A percentile compares a stretch with the other conserved stretches of the same genome.
phyloP scores from a whole-genome alignment of 78 protist species.

The Chrysochromulina parva region DNA sequence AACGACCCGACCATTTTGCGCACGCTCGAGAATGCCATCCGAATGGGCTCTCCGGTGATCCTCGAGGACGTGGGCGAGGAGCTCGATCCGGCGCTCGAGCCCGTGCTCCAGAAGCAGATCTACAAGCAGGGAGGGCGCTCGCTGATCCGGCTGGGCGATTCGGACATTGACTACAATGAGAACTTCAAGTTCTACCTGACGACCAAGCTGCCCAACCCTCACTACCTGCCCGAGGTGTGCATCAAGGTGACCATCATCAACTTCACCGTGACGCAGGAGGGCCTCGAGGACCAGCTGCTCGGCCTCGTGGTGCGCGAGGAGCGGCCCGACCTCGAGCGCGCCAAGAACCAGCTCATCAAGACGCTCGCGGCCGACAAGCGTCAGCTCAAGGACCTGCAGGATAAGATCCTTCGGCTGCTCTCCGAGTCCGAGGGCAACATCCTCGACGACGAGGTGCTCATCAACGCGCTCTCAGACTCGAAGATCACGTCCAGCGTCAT shows the following conservation, averaged over 20 bases:
- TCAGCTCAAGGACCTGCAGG: slow-evolving; percentile 60
- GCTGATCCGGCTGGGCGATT: slow-evolving; percentile 62
- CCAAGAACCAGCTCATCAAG: slow-evolving; percentile 38
- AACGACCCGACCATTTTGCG: slow-evolving; percentile 58
- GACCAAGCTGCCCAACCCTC: slow-evolving; percentile 70
- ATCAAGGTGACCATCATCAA: slow-evolving; percentile 68
- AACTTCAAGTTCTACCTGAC: slow-evolving; percentile 65
- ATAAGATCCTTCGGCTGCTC: slow-evolving; percentile 62
- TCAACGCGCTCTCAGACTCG: slow-evolving; percentile 71
- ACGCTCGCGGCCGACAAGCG: slow-evolving; percentile 53
- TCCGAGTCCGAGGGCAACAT: slow-evolving; percentile 58
- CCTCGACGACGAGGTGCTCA: slow-evolving; percentile 83
- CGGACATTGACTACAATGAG: slow-evolving; percentile 62
- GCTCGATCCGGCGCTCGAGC: slow-evolving; percentile 76
- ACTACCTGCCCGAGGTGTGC: slow-evolving; percentile 66
- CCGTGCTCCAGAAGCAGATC: slow-evolving; percentile 64
- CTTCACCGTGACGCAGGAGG: slow-evolving; percentile 69
- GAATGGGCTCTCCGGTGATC: slow-evolving; percentile 70
- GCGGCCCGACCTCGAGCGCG: slow-evolving; percentile 72
- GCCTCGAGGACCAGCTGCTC: slow-evolving; percentile 73
- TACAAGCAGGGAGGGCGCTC: slow-evolving; percentile 58
- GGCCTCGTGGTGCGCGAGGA: slow-evolving; percentile 47
- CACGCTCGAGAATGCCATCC: slow-evolving; percentile 58
- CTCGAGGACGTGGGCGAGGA: slow-evolving; percentile 79
- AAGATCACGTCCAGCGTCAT: slow-evolving; percentile 61